A percentile compares a stretch with the other conserved stretches of the same genome.
Conservation (phyloP, 805 yeast species). For the Lachancea lanzarotensis region DNA sequence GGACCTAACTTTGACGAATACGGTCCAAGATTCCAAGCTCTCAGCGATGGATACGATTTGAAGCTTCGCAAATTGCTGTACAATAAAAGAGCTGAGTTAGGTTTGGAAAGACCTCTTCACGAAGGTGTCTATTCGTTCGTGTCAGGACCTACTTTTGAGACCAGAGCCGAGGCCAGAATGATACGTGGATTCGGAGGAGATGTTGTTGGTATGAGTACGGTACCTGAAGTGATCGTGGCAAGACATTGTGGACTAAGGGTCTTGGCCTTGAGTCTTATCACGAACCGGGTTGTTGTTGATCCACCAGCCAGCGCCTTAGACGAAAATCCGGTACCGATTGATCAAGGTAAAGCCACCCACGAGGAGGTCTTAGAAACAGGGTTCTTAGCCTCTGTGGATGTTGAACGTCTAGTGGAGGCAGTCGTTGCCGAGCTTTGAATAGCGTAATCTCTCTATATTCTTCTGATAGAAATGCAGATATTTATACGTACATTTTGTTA, state of each 20-base stretch:
- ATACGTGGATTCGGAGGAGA: conserved; percentile 74
- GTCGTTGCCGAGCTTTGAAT: conserved; percentile 41
- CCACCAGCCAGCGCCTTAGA: conserved; percentile 63
- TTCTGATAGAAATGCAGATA: not conserved
- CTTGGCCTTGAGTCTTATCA: conserved; percentile 77
- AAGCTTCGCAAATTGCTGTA: conserved; percentile 59
- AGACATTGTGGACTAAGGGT: conserved; percentile 81
- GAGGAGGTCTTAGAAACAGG: conserved; percentile 88
- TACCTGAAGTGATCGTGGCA: conserved; percentile 91
- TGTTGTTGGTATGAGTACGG: conserved; percentile 97
- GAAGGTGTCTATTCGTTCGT: conserved; percentile 86
- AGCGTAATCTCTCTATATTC: not conserved
- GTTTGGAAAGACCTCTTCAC: conserved; percentile 52
- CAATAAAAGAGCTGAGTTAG: conserved; percentile 44
- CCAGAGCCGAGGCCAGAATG: conserved; percentile 84
- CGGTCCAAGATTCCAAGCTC: conserved; percentile 84
- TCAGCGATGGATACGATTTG: conserved; percentile 84
- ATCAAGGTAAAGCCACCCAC: conserved; percentile 80
- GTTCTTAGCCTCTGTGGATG: conserved; percentile 71
- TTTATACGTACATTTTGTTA: not conserved
- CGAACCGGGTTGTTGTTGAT: conserved; percentile 71
- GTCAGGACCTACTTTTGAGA: conserved; percentile 91
- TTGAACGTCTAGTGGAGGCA: conserved; percentile 59
- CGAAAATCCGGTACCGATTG: conserved; percentile 44
- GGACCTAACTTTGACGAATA: conserved; percentile 76